Base-by-base conservation (phyloP, 441 rosid species). In the Gossypium davidsonii region DNA sequence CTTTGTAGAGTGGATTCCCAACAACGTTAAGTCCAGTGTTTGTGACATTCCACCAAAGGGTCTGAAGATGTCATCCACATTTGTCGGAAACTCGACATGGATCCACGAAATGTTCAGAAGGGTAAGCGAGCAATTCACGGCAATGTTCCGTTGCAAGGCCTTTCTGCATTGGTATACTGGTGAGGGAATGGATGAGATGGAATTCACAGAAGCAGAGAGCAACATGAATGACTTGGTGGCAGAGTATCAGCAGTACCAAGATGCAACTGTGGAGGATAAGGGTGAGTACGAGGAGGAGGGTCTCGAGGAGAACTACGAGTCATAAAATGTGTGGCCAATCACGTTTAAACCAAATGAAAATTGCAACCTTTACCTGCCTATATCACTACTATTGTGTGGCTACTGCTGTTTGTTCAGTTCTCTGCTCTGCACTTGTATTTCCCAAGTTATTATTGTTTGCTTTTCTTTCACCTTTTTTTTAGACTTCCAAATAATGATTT, bases 1-100 rank as follows among this genome's bases (percentile, higher is more conserved):
- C 85, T 93, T 92, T 15, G 98, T 92, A 34, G 98, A 92, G 79
- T 92, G 98, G 98, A 92, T 93, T 55, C 98, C 98, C 1, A 89
- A 93, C 85, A 93, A 93, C 51, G 95, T 93, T 66, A 93, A 93
- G 81, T 89, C 98, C 9, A 89, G 93, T 37, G 97, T 91, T 42
- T 93, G 98, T 39, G 98, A 93, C 72, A 91, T 93, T 55, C 93
- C 95, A 59, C 95, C 97, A 39, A 42, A 61, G 80, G 90, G 91
- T 57, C 83, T 89, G 82, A 86, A 51, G 82, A 87, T 89, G 91
- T 74, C 94, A 4, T 89, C 94, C 0, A 89, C 94, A 21, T 89
- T 87, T 76, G 79, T 87, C 5, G 94, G 91, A 56, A 89, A 89
- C 84, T 89, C 93, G 62, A 89, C 93, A 15, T 87, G 90, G 3